phyloP scores from a whole-genome alignment of 352 stramenopile genomes.

The Phytophthora sp. region DNA sequence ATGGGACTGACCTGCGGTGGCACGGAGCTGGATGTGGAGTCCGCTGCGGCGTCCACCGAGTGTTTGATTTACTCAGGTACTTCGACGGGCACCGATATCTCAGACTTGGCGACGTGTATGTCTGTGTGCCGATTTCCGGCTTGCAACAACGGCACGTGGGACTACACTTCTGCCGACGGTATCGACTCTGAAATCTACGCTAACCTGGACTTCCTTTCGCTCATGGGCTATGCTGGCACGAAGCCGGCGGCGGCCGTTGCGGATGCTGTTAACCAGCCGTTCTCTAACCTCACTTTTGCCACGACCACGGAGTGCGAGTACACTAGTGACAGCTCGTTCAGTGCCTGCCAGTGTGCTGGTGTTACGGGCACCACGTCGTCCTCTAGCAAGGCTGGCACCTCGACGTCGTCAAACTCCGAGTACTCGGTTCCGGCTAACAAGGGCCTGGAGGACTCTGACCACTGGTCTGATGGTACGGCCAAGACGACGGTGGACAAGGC shows the following conservation, averaged over 20 bases:
- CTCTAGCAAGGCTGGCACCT: slow-evolving; percentile 13
- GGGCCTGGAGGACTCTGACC: slow-evolving; percentile 64
- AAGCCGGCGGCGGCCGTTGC: slow-evolving; percentile 26
- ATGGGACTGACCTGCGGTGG: slow-evolving; percentile 73
- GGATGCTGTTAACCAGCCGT: slow-evolving; percentile 43
- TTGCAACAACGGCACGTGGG: slow-evolving; percentile 75
- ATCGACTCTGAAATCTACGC: slow-evolving; percentile 74
- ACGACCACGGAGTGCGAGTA: slow-evolving; percentile 62
- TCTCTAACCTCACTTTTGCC: slow-evolving; percentile 66
- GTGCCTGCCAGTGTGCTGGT: slow-evolving; percentile 65
- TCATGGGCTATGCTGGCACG: slow-evolving; percentile 55
- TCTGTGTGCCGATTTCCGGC: slow-evolving; percentile 84
- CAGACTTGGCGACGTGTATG: slow-evolving; percentile 73
- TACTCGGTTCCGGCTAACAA: slow-evolving; percentile 61
- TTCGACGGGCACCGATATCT: slow-evolving; percentile 49
- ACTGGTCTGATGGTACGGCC: slow-evolving; percentile 62
- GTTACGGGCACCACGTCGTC: slow-evolving; percentile 28
- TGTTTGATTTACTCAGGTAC: slow-evolving; percentile 83
- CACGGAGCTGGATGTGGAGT: slow-evolving; percentile 47
- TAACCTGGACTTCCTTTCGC: slow-evolving; percentile 67
- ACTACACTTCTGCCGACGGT: slow-evolving; percentile 72
- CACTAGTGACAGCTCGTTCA: slow-evolving; percentile 59
- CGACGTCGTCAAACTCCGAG: slow-evolving; percentile 11
- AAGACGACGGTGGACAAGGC: slow-evolving; percentile 79
- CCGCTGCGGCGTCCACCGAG: slow-evolving; percentile 57